phyloP scores from a whole-genome alignment of 345 rosid species.

The Brassica nigra region DNA sequence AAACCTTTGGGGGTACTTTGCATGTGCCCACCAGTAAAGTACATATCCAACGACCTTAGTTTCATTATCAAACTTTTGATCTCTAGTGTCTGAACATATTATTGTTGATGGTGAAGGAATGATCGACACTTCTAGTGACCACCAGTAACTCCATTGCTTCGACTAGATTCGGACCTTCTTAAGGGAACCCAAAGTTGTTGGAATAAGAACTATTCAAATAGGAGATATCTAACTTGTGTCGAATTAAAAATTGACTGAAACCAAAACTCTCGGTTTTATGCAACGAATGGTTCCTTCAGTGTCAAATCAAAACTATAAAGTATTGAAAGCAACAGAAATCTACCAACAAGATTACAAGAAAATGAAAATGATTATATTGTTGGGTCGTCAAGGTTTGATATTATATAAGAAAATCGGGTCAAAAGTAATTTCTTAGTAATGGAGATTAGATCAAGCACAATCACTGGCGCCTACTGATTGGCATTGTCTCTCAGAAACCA shows the following conservation, averaged over 20 bases:
- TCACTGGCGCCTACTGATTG: constrained; percentile 37
- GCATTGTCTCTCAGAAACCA: no score
- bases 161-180: background rate
- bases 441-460: constrained; percentile 49
- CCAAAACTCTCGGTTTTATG: constrained; percentile 25
- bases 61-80: no score
- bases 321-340: constrained; percentile 32
- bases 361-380: background rate
- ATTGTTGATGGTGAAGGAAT: background rate
- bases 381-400: background rate
- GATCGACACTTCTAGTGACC: background rate
- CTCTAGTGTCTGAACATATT: background rate
- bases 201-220: background rate
- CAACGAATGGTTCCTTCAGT: constrained; percentile 15
- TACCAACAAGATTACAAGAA: constrained; percentile 27
- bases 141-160: constrained; percentile 16
- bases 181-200: constrained; percentile 10
- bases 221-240: background rate
- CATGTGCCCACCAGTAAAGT: no score
- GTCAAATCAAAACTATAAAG: constrained; percentile 25
- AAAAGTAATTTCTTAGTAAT: constrained; percentile 20
- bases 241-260: background rate
- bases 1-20: no score
- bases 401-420: constrained; percentile 11
- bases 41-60: no score